Evolutionary conservation across 2,329 filamentous ascomycete genomes (phyloP), one percentile per base, ranked within the genome.

Genomic region (Elsinoe arachidis): DNA sequence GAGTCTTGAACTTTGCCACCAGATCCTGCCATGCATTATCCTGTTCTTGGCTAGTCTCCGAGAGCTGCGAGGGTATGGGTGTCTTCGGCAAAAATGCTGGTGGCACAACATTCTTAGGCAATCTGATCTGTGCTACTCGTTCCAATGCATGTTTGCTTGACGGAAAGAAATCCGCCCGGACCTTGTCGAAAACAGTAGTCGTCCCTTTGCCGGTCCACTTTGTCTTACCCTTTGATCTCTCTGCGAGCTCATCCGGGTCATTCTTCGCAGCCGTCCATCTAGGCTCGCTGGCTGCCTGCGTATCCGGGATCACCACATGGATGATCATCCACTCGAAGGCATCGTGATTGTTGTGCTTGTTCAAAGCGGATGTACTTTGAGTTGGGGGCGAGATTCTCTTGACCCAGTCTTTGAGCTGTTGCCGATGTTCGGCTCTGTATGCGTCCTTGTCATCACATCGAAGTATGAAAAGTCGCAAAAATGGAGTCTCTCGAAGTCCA

Each of bases 301-400:
- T 92, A 61, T 95, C 91, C 12, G 92, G 91, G 15, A 95, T 78
- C 11, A 96, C 88, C 23, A 99, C 88, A 69, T 99, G 93, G 19
- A 99, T 69, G 56, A 99, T 88, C 62, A 99, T 77, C 88, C 91
- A 97, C 71, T 99, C 93, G 64, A 87, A 96, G 0, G 93, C 92
- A 74, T 99, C 92, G 67, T 99, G 93, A 61, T 95, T 93, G 67
- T 96, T 92, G 66, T 90, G 86, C 17, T 82, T 85, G 66, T 78
- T 88, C 17, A 74, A 69, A 30, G 74, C 68, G 5, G 83, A 81
- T 55, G 77, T 80, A 59, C 73, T 76, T 58, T 80, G 75, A 1
- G 82, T 76, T 0, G 81, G 75, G 0, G 83, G 80, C 0, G 85
- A 84, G 61, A 95, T 80, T 5, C 81, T 76, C 71, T 93, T 95